phyloP scores from a whole-genome alignment of 2,329 filamentous ascomycete species.

The Fusarium zealandicum region DNA sequence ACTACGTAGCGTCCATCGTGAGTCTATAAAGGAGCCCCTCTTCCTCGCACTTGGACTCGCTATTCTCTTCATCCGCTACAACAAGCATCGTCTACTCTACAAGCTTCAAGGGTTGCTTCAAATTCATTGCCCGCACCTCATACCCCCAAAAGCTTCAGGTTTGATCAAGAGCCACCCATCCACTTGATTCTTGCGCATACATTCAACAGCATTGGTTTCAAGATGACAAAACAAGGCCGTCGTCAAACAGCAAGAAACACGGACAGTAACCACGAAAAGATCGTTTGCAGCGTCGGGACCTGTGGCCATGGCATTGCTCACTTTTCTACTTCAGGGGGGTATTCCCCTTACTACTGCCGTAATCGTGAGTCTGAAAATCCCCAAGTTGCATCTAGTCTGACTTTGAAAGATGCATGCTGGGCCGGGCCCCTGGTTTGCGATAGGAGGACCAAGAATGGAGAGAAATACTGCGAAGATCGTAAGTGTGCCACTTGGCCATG shows the following conservation, averaged over 20 bases:
- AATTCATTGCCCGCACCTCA: too few species aligned
- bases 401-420: background rate
- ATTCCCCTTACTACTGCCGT: background rate
- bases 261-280: background rate
- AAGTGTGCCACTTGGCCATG: background rate
- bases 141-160: too few species aligned
- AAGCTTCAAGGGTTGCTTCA: background rate
- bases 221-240: background rate
- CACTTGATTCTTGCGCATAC: too few species aligned
- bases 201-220: background rate
- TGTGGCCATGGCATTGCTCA: background rate
- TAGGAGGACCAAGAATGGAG: rapidly evolving
- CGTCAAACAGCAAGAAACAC: too few species aligned
- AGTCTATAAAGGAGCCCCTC: background rate
- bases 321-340: background rate
- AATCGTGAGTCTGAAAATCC: background rate
- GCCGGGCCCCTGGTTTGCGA: background rate
- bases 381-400: background rate
- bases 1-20: background rate
- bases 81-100: background rate
- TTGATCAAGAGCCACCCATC: too few species aligned
- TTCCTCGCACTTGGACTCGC: background rate
- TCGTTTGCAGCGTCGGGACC: background rate
- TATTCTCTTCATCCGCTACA: background rate
- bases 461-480: slow-evolving; percentile 1